Evolutionary conservation across 228 moss, liverwort and hornwort species (phyloP), one percentile per base, ranked within the genome.

Genomic region (Sphagnum magellanicum): DNA sequence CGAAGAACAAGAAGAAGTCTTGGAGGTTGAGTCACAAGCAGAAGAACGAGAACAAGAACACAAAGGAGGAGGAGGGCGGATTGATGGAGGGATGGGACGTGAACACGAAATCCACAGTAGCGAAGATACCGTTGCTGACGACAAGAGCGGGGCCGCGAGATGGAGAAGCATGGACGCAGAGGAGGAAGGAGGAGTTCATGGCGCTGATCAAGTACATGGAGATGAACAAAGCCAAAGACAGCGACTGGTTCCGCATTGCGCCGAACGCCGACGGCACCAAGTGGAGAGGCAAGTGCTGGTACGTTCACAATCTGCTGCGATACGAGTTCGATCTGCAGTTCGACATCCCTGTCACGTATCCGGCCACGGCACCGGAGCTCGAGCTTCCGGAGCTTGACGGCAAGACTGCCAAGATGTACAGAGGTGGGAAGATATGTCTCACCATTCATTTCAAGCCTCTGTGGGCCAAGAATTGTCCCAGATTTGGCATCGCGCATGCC

Each of bases 281-380:
- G 63, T 98, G 93, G 97, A 91, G 87, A 72, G 97, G 97, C 10
- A 98, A 91, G 83, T 93, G 97, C 78, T 98, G 97, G 97, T 93
- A 98, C 46, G 82, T 98, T 0, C 85, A 98, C 64, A 93, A 91
- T 73, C 82, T 98, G 73, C 90, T 98, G 46, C 93, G 90, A 79
- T 93, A 98, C 63, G 93, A 98, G 76, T 93, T 93, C 63, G 97
- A 98, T 71, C 80, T 98, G 78, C 93, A 93, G 78, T 98, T 98
- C 63, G 91, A 93, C 71, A 89, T 93, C 67, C 93, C 97, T 14
- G 93, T 98, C 15, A 98, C 97, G 12, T 91, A 98, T 67, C 93
- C 93, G 11, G 79, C 87, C 6, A 98, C 91, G 48, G 91, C 97
- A 1, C 97, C 91, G 50, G 97, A 98, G 76, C 88, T 98, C 51